Conservation (phyloP, 2,329 filamentous ascomycete species). For the Allantophomopsis lycopodina region DNA sequence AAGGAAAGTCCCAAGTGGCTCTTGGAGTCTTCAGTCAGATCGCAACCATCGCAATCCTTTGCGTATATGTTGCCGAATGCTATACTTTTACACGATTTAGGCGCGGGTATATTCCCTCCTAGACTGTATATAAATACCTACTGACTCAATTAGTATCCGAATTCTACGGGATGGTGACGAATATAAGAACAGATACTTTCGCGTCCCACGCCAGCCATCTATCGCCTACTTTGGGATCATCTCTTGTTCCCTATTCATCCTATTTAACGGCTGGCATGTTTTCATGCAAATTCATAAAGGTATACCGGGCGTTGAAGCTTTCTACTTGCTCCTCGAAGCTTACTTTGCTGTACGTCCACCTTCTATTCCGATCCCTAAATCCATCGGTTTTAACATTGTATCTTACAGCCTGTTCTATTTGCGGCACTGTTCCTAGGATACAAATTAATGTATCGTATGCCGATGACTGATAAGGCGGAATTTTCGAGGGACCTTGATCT, state of each 20-base stretch:
- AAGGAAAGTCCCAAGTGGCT: neutral
- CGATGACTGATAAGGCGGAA: neutral
- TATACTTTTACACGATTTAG: neutral
- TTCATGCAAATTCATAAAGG: neutral
- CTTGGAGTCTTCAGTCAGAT: neutral
- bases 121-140: neutral
- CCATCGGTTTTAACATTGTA: neutral
- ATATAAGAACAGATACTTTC: neutral
- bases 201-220: neutral
- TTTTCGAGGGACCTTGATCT: too few relatives aligned
- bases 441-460: neutral
- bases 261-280: neutral
- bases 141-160: neutral
- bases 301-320: too few relatives aligned
- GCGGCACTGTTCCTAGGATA: neutral
- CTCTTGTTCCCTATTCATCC: neutral
- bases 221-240: neutral
- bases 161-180: neutral
- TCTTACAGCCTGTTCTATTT: neutral
- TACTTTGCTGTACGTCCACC: neutral
- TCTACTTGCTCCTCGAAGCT: neutral
- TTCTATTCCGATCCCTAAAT: neutral
- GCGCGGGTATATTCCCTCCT: neutral
- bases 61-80: neutral
- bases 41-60: neutral